Conservation (phyloP, 192 early-diverging fungal genomes). For the Jimgerdemannia lactiflua region DNA sequence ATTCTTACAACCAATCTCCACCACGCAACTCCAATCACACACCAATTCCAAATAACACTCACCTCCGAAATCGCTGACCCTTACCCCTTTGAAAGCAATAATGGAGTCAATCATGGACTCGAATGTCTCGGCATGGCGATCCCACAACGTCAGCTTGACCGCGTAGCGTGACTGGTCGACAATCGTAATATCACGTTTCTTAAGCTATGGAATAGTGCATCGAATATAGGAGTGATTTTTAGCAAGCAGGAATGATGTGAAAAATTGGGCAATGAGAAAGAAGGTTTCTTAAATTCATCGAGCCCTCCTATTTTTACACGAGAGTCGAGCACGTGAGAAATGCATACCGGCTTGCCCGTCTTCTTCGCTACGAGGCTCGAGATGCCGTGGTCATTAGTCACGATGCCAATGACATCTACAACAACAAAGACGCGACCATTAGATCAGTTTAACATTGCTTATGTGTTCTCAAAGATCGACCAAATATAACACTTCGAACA, state of each 20-base stretch:
- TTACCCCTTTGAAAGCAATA: constrained; percentile 80
- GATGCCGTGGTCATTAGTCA: constrained; percentile 57
- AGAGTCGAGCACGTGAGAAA: too few species aligned
- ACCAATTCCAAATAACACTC: too few species aligned
- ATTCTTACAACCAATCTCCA: background rate
- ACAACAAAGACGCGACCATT: background rate
- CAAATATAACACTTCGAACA: constrained; percentile 2
- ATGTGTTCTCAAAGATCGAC: background rate
- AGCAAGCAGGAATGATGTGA: background rate
- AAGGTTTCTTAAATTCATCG: too few species aligned
- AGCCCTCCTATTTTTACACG: too few species aligned
- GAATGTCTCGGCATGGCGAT: constrained; percentile 71
- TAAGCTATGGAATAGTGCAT: constrained; percentile 36
- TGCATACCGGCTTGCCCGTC: constrained; percentile 48
- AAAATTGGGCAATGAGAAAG: background rate
- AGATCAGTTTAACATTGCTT: background rate
- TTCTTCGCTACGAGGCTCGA: constrained; percentile 61
- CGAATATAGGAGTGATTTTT: constrained; percentile 4
- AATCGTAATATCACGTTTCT: constrained; percentile 81
- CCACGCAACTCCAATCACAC: constrained; percentile 28
- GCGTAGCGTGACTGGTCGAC: constrained; percentile 72
- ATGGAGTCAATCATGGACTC: constrained; percentile 48
- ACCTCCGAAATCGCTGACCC: constrained; percentile 79
- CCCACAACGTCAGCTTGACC: constrained; percentile 87
- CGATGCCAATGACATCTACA: constrained; percentile 81